Evolutionary conservation across 495 filamentous ascomycete species (phyloP), one percentile per base, ranked within the genome.

Genomic region (Tuber calosporum): DNA sequence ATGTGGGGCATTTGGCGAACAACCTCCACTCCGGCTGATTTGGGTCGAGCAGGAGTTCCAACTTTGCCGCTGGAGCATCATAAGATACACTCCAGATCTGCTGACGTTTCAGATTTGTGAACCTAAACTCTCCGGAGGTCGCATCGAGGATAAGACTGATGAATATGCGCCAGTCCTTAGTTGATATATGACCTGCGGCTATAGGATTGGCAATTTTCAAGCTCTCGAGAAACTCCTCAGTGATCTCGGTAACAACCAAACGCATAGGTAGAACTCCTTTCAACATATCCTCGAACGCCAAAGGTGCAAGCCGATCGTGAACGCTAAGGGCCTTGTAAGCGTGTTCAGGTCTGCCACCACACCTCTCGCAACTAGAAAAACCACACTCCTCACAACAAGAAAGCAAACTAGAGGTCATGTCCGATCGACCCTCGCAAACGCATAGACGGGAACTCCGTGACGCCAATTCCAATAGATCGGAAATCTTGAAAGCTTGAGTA

Each of bases 301-400:
- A 68, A 30, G 89, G 87, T 7, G 71, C 8, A 41, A 82, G 81
- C 34, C 88, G 84, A 69, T 76, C 26, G 41, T 66, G 69, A 72
- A 77, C 69, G 42, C 76, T 68, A 42, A 78, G 67, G 62, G 68
- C 70, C 11, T 74, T 62, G 74, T 88, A 90, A 4, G 81, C 74
- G 79, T 91, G 89, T 17, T 76, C 72, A 6, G 90, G 90, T 45
- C 87, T 87, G 6, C 87, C 86, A 13, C 83, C 84, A 73, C 89
- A 90, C 37, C 82, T 82, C 1, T 81, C 77, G 78, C 89, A 91
- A 19, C 84, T 84, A 11, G 87, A 88, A 77, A 90, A 86, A 0
- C 75, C 79, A 74, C 90, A 92, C 36, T 84, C 74, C 5, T 74
- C 75, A 74, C 90, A 92, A 70, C 76, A 66, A n/a, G 84, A 78